Evolutionary conservation across 176 grass and related monocot species (phyloP).

Genomic region (Carex kokanica): DNA sequence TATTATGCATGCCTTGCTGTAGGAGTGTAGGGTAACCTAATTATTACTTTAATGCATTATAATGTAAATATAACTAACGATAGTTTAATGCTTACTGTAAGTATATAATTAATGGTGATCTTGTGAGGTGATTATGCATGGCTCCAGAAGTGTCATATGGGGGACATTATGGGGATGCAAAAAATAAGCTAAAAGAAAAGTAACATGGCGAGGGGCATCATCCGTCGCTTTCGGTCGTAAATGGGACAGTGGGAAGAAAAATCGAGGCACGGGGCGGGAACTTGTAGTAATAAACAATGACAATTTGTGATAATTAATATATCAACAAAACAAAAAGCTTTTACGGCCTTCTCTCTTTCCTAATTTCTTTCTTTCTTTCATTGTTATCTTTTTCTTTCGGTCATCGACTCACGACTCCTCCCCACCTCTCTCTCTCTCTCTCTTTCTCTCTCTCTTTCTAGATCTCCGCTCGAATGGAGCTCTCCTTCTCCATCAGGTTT

Average conservation of each 20-base stretch:
- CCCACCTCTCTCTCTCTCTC: conserved; percentile 3
- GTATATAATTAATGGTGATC: no score
- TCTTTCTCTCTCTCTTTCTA: neutral
- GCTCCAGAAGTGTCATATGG: neutral
- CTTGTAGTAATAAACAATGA: neutral
- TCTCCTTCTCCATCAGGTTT: conserved; percentile 24
- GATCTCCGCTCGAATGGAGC: conserved; percentile 15
- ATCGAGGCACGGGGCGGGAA: conserved; percentile 27
- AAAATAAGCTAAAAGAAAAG: neutral
- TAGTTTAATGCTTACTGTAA: neutral
- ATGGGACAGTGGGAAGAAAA: conserved; percentile 20
- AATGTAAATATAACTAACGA: neutral
- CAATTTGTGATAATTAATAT: neutral
- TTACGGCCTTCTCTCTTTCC: neutral
- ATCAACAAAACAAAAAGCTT: neutral
- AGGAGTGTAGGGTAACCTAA: no score
- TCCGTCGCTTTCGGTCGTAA: conserved; percentile 31
- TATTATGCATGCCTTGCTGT: neutral
- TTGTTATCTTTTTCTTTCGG: conserved; percentile 4
- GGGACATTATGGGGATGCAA: neutral
- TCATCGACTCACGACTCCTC: neutral
- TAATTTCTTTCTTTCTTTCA: conserved; percentile 4
- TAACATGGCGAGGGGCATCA: neutral
- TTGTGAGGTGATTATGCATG: neutral
- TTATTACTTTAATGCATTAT: no score